Percentiles rank a stretch among this genome's conserved stretches.
phyloP scores from a whole-genome alignment of 768 basidiomycete genomes.

The Trametes meyenii region DNA sequence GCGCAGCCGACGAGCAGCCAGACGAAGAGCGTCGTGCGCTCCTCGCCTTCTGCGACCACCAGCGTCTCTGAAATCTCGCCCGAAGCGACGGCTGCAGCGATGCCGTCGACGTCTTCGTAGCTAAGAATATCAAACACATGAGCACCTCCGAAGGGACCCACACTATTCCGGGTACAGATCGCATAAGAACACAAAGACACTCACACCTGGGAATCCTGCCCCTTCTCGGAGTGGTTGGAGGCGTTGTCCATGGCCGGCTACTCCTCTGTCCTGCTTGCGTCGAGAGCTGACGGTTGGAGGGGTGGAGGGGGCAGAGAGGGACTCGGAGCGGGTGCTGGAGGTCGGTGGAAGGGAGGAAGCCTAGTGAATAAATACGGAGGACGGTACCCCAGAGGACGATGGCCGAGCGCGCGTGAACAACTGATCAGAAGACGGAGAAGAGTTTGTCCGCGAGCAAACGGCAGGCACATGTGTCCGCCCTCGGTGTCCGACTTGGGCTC shows the following conservation, averaged over 20 bases:
- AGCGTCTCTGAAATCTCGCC: conserved; percentile 39
- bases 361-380: not conserved
- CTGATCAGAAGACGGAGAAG: not conserved
- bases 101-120: conserved; percentile 11
- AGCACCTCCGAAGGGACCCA: not conserved
- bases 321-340: not conserved
- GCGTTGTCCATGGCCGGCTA: conserved; percentile 1
- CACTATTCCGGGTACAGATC: not conserved
- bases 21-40: conserved; percentile 70
- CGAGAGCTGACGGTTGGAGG: not conserved
- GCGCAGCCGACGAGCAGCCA: conserved; percentile 77
- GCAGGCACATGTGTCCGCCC: not conserved
- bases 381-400: not conserved
- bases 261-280: not conserved
- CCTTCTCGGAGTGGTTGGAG: not conserved
- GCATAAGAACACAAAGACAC: not conserved
- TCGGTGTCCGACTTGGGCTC: not conserved
- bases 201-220: conserved; percentile 4
- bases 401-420: not conserved
- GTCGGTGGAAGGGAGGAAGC: not conserved
- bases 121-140: not conserved
- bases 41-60: conserved; percentile 61
- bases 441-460: not conserved
- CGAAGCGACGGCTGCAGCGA: conserved; percentile 15
- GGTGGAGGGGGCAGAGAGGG: not conserved